Percentiles rank a stretch among this genome's conserved stretches.
Evolutionary conservation across 2,329 filamentous ascomycete species (phyloP).

Genomic region (Tolypocladium inflatum): DNA sequence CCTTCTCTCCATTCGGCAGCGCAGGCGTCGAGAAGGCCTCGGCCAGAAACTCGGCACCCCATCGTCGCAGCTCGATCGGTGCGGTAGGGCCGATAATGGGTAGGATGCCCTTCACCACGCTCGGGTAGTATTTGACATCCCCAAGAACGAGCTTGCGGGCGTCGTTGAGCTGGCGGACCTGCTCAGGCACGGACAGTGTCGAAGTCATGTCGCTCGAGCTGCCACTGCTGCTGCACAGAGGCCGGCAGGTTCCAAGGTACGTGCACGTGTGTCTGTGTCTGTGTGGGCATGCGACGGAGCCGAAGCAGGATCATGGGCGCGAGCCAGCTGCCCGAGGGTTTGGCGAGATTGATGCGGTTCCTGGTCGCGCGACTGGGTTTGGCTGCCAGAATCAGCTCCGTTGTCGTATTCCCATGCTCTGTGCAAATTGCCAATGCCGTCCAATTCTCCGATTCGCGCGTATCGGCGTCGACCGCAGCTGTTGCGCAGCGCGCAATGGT

Average conservation of each 20-base stretch:
- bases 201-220: conserved; percentile 35
- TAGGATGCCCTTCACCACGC: conserved; percentile 86
- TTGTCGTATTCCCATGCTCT: conserved; percentile 17
- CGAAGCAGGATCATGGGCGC: conserved; percentile 6
- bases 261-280: neutral
- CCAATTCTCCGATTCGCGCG: neutral
- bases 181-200: conserved; percentile 55
- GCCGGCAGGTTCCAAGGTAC: neutral
- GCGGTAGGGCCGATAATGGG: conserved; percentile 74
- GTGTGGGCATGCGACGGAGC: neutral
- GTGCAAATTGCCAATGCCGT: conserved; percentile 3
- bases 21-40: conserved; percentile 94
- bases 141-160: conserved; percentile 83
- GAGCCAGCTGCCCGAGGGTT: conserved; percentile 1
- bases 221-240: conserved; percentile 1
- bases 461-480: neutral
- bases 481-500: neutral
- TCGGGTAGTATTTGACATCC: conserved; percentile 81
- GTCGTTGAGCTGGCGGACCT: conserved; percentile 79
- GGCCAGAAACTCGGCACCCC: conserved; percentile 91
- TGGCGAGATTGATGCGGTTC: conserved; percentile 7
- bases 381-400: conserved; percentile 13
- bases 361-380: conserved; percentile 19
- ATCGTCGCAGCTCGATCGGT: conserved; percentile 76
- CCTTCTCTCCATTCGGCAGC: conserved; percentile 68